A percentile compares a stretch with the other conserved stretches of the same genome.
These are phyloP conservation scores for Brassica cretica DNA, from an alignment of 345 rosid species.

Conservation along the genomic window DNA sequence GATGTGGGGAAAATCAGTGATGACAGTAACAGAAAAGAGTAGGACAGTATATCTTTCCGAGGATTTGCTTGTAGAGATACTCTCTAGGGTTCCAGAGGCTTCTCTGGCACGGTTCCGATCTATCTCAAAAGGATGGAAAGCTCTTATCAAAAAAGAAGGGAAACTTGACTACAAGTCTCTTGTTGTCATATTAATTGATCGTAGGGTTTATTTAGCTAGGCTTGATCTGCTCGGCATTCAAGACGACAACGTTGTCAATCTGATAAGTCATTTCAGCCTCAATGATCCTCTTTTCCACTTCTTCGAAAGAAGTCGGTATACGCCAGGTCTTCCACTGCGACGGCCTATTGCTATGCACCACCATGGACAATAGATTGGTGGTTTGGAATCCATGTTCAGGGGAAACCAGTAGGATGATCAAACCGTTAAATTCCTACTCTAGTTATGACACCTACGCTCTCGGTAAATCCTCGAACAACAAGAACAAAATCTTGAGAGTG, in stretches of 20 bases:
- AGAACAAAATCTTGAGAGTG: background rate
- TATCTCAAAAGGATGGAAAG: background rate
- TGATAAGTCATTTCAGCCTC: background rate
- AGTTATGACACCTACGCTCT: background rate
- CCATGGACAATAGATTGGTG: background rate
- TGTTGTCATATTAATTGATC: background rate
- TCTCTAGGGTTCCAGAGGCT: background rate
- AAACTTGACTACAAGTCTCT: background rate
- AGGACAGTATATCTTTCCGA: background rate
- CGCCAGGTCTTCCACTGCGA: background rate
- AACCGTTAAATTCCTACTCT: background rate
- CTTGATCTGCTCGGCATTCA: background rate
- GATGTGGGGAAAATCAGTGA: background rate
- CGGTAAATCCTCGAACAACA: background rate
- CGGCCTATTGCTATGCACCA: background rate
- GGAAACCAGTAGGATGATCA: background rate
- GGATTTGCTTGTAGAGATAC: background rate
- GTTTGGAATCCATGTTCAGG: background rate
- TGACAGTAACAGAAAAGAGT: background rate
- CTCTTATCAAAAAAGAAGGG: background rate
- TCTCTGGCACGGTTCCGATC: background rate
- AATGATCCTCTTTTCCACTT: background rate
- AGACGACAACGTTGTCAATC: background rate
- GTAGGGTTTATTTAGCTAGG: background rate
- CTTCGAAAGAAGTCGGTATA: background rate